Base-by-base conservation (phyloP, 352 stramenopile genomes). In the Thalassiosira livingstoniorum region DNA sequence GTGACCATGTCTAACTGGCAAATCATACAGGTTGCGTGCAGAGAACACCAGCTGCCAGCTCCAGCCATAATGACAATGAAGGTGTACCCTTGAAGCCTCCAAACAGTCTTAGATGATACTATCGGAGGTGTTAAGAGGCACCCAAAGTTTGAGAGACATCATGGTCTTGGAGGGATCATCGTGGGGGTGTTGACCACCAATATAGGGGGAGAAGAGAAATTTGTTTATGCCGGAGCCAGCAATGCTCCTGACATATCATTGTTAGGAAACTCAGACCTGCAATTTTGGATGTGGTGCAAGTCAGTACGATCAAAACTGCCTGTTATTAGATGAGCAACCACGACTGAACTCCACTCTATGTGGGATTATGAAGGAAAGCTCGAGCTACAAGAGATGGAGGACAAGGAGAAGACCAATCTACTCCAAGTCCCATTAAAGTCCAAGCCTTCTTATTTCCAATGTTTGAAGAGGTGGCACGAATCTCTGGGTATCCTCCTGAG, bases 291-390 rank as follows among this genome's bases (percentile, higher is more conserved):
- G n/a, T n/a, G n/a, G n/a, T n/a, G n/a, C n/a, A n/a, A n/a, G n/a
- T n/a, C n/a, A n/a, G n/a, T n/a, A n/a, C n/a, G n/a, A n/a, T n/a
- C n/a, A n/a, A n/a, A n/a, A n/a, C n/a, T n/a, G n/a, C 43, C 21
- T 37, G 37, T 80, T 4, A 18, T 75, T 0, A 25, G 63, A 25
- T 53, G 31, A 23, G 32, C 67, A 15, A 53, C 23, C 25, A 2
- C 39, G 1, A 11, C n/a, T 15, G 73, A 80, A 57, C 55, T 80
- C 4, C 51, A 68, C 60, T 61, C 73, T 15, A 80, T 80, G 27
- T 80, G 73, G 73, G 73, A 80, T 51, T 80, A 80, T 53, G 60
- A 55, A 27, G 61, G 13, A 60, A 72, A 43, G 47, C 55, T 62
- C 25, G 32, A 35, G 34, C 60, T 18, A 60, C 43, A 34, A 29